These are phyloP conservation scores for Starmerella scarabaei DNA, from an alignment of 805 yeast genomes.

Conservation along the genomic window DNA sequence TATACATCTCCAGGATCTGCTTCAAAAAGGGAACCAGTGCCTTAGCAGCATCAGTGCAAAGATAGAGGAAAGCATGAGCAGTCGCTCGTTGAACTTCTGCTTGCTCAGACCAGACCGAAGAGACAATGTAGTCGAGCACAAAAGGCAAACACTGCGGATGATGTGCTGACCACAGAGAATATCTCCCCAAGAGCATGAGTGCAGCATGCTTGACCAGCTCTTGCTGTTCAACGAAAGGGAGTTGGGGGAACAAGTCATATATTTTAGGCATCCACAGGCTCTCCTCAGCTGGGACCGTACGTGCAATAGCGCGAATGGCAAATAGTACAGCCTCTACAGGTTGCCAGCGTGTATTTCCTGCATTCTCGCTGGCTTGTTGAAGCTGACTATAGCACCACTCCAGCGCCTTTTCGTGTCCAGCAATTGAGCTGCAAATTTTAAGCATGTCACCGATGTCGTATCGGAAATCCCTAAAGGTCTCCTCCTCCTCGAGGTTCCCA, in stretches of 20 bases:
- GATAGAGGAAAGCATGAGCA: slow-evolving; percentile 83
- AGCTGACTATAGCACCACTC: slow-evolving; percentile 13
- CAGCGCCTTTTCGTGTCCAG: slow-evolving; percentile 63
- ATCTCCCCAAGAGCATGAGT: slow-evolving; percentile 85
- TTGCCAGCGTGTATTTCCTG: slow-evolving; percentile 47
- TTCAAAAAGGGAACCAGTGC: slow-evolving; percentile 54
- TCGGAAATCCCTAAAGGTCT: slow-evolving; percentile 83
- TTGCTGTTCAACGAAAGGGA: slow-evolving; percentile 57
- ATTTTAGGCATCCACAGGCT: slow-evolving; percentile 54
- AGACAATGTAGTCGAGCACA: slow-evolving; percentile 71
- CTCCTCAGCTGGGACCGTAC: slow-evolving; percentile 61
- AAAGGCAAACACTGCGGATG: slow-evolving; percentile 73
- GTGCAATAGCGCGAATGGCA: slow-evolving; percentile 86
- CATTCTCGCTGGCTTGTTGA: neutral
- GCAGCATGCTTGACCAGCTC: slow-evolving; percentile 84
- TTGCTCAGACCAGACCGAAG: slow-evolving; percentile 43
- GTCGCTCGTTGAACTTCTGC: slow-evolving; percentile 64
- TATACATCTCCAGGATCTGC: slow-evolving; percentile 64
- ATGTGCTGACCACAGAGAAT: slow-evolving; percentile 85
- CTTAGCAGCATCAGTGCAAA: slow-evolving; percentile 78
- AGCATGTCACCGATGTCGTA: slow-evolving; percentile 97
- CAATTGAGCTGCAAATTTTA: slow-evolving; percentile 86
- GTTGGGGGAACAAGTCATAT: slow-evolving; percentile 50
- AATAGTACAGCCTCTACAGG: slow-evolving; percentile 80
- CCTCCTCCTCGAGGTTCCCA: slow-evolving; percentile 68